Evolutionary conservation across 805 yeast species (phyloP), one percentile per base, ranked within the genome.

Genomic region (Lipomyces orientalis): DNA sequence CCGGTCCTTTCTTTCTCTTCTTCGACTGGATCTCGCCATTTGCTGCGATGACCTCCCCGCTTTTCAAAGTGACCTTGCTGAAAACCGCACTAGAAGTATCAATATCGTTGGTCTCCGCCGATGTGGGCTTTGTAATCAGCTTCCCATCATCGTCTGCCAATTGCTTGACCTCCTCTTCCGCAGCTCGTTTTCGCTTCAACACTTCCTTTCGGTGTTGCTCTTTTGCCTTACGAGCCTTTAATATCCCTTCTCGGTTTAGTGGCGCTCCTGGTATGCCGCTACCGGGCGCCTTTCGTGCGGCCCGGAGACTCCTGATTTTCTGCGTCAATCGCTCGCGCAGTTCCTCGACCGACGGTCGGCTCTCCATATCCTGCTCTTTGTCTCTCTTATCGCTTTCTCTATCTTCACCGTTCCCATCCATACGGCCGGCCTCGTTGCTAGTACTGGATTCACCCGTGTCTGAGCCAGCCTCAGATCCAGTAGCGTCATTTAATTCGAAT

Each of bases 201-300:
- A 77, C 77, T 14, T 82, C 85, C 65, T 78, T 73, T 64, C 83
- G 85, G 62, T 81, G 83, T 68, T 82, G 83, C 9, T 59, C 69
- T 31, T 70, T 72, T 61, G 75, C 76, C 70, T 82, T 81, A 68
- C 97, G 86, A 72, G 87, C 90, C 49, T 84, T 87, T 63, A 91
- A 79, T 61, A 90, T 87, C 54, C 89, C 93, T 72, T 92, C 96
- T 78, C 98, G 84, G 10, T 94, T 90, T 67, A 88, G 84, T 16
- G 93, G 93, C 0, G 97, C 95, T 31, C 97, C 97, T 4, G 84
- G 82, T 4, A 83, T 87, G 58, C 87, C 88, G 0, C 93, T 81
- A 1, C 98, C 98, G 0, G 96, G 95, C 0, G 98, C 99, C 75
- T 90, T 93, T 77, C 99, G 87, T 79, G 86, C 90, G 64, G 88